Conservation (phyloP, 768 basidiomycete genomes). For the Phylloporus sp. region DNA sequence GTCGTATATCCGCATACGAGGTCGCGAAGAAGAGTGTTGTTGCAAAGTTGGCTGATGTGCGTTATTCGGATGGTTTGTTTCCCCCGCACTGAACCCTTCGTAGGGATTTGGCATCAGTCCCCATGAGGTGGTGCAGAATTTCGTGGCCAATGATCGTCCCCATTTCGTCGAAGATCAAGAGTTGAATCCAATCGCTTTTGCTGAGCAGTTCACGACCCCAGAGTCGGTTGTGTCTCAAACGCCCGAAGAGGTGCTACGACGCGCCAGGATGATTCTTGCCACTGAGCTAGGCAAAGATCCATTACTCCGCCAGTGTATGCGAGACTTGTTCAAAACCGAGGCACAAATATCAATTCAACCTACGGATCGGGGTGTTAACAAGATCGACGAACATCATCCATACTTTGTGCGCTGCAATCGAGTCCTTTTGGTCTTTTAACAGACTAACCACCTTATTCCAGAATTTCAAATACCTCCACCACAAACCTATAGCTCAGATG, state of each 20-base stretch:
- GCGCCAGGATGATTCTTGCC: conserved; percentile 77
- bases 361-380: conserved; percentile 78
- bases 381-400: conserved; percentile 69
- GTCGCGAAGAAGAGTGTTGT: conserved; percentile 75
- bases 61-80: conserved; percentile 15
- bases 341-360: conserved; percentile 77
- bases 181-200: conserved; percentile 69
- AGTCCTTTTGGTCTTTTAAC: neutral
- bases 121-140: conserved; percentile 82
- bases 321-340: conserved; percentile 67
- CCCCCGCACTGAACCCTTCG: neutral
- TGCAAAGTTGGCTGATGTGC: conserved; percentile 73
- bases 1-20: conserved; percentile 80
- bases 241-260: conserved; percentile 63
- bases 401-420: conserved; percentile 52
- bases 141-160: conserved; percentile 51
- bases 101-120: conserved; percentile 84
- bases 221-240: conserved; percentile 53
- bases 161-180: conserved; percentile 81
- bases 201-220: conserved; percentile 80
- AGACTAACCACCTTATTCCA: conserved; percentile 29
- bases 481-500: conserved; percentile 73
- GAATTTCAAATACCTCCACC: conserved; percentile 92
- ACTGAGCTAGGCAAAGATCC: conserved; percentile 95
- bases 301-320: conserved; percentile 70